Evolutionary conservation across 2,329 filamentous ascomycete species (phyloP), one percentile per base, ranked within the genome.

Genomic region (Tolypocladium album): DNA sequence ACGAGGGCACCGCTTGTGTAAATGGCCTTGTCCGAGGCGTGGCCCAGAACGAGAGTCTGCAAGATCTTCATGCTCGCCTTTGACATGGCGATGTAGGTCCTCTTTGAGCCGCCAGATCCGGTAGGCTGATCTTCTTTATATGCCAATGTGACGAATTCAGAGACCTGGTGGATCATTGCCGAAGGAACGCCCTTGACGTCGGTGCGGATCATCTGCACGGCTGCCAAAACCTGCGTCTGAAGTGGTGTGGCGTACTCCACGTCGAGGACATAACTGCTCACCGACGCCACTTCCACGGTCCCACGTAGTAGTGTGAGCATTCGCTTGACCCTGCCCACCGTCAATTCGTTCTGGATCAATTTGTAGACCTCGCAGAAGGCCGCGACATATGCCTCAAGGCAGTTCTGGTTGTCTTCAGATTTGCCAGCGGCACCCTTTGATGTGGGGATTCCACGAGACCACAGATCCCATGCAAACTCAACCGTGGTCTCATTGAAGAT

Each of bases 1-100:
- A 83, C 73, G 31, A 95, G 79, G 1, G 90, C 85, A 1, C 85
- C 85, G 53, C 85, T 86, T 1, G 76, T 77, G 67, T 92, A 92
- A 0, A 96, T 83, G 42, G 88, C 84, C n/a, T 76, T 68, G 31
- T 89, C 84, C 0, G 75, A 71, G 0, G 84, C 81, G 63, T 90
- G 85, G 20, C 78, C 74, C 4, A 84, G 72, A 4, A 88, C 76
- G 2, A 90, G 74, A 0, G 74, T 75, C 63, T 88, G 80, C 2
- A 95, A 73, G 55, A 91, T 82, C 2, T 80, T 76, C 81, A 96
- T 94, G 61, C 88, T 86, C 24, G 84, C 84, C 71, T 94, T 96
- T 1, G 92, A 91, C 69, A 97, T 83, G 40, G 94, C 93, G 59
- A 99, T 86, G 69, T 92, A 97, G 0, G 91, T 96, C 8, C 90